Evolutionary conservation across 208 protist genomes (phyloP).

Genomic region (Wallacemonas sp.): DNA sequence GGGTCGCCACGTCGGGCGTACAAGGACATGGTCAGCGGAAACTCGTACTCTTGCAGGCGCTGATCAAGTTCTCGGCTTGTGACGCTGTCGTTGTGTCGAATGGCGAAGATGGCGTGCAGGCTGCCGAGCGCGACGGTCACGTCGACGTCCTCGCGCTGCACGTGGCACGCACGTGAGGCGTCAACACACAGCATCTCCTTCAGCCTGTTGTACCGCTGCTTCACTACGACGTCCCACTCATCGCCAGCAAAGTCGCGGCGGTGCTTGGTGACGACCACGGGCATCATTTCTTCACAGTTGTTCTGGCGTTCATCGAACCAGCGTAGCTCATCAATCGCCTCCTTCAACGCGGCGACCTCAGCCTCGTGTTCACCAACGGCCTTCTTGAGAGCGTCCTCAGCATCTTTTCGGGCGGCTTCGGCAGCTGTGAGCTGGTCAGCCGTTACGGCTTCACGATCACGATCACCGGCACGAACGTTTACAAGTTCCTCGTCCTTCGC

Average conservation of each 20-base stretch:
- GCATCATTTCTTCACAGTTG: slow-evolving; percentile 15
- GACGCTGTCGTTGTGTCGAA: slow-evolving; percentile 44
- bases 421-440: slow-evolving; percentile 5
- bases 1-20: slow-evolving; percentile 23
- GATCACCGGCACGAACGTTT: neutral
- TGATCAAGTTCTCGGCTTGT: slow-evolving; percentile 30
- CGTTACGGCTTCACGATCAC: neutral
- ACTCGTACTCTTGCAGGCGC: slow-evolving; percentile 34
- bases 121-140: slow-evolving; percentile 29
- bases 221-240: slow-evolving; percentile 31
- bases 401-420: neutral
- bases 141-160: slow-evolving; percentile 28
- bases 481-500: neutral
- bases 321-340: slow-evolving; percentile 10
- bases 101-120: slow-evolving; percentile 30
- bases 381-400: neutral
- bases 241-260: slow-evolving; percentile 22
- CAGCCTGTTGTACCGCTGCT: slow-evolving; percentile 22
- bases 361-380: neutral
- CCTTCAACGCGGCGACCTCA: neutral
- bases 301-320: slow-evolving; percentile 14
- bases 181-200: slow-evolving; percentile 28
- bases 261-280: neutral
- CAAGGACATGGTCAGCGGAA: slow-evolving; percentile 23
- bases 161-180: slow-evolving; percentile 32